Evolutionary conservation across 192 early-diverging fungal genomes (phyloP).

Genomic region (Coemansia sp.): DNA sequence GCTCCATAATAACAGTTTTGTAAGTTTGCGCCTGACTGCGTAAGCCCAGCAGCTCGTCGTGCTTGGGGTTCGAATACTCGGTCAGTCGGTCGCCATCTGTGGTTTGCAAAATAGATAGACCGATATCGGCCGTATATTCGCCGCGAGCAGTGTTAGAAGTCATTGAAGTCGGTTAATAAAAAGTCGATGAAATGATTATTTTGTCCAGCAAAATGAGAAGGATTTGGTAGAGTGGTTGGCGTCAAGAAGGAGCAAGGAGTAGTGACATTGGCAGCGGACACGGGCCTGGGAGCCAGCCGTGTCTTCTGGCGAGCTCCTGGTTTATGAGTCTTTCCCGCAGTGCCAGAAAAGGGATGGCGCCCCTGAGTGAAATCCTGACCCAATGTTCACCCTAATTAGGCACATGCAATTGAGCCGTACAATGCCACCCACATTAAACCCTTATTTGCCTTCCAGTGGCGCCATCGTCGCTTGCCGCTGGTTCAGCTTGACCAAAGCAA

Average conservation of each 20-base stretch:
- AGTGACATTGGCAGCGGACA: background rate
- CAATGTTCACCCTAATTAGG: background rate
- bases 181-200: background rate
- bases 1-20: conserved; percentile 20
- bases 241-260: background rate
- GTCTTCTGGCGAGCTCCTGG: background rate
- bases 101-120: conserved; percentile 6
- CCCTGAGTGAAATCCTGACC: background rate
- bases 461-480: background rate
- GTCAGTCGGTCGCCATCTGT: conserved; percentile 18
- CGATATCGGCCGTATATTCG: background rate
- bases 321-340: background rate
- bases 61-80: conserved; percentile 22
- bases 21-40: conserved; percentile 12
- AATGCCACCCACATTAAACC: background rate
- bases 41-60: conserved; percentile 28
- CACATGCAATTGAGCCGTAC: background rate
- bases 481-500: background rate
- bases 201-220: background rate
- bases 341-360: conserved; percentile 3
- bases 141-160: background rate
- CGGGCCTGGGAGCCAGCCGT: background rate
- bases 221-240: background rate
- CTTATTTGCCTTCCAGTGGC: background rate
- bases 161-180: background rate